Percentiles rank a stretch among this genome's conserved stretches.
These are phyloP conservation scores for Cyclanthera cordifolia DNA, from an alignment of 306 rosid genomes.

Conservation along the genomic window DNA sequence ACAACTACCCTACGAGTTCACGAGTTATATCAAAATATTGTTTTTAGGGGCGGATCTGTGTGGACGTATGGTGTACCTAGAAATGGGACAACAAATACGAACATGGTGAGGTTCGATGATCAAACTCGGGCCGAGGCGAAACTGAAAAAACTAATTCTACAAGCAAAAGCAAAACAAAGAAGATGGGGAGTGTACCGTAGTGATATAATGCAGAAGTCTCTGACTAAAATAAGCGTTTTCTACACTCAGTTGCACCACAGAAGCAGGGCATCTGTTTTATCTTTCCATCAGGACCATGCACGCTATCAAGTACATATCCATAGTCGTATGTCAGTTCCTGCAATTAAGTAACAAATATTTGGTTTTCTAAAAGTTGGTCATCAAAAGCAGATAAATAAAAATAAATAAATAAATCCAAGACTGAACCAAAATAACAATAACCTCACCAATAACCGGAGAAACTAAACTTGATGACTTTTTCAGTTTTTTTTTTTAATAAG, in stretches of 20 bases:
- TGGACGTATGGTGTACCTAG: conserved; percentile 9
- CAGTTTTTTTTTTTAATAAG: no score
- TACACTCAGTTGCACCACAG: conserved; percentile 86
- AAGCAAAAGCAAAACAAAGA: neutral
- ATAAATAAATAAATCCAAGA: neutral
- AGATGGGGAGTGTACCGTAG: neutral
- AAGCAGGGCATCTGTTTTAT: conserved; percentile 63
- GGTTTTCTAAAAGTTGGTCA: neutral
- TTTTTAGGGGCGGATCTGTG: conserved; percentile 14
- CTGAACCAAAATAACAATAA: neutral
- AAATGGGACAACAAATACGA: conserved; percentile 2
- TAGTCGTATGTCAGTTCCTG: conserved; percentile 92
- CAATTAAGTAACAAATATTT: conserved; percentile 13
- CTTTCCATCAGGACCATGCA: conserved; percentile 61
- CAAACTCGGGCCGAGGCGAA: neutral
- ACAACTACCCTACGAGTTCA: conserved; percentile 7
- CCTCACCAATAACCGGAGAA: no score
- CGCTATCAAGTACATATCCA: conserved; percentile 86
- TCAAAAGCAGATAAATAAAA: neutral
- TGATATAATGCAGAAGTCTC: neutral
- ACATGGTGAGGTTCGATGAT: neutral
- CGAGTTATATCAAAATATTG: conserved; percentile 6
- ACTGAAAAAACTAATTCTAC: neutral
- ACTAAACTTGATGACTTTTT: no score
- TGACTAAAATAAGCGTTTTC: conserved; percentile 51